These are phyloP conservation scores for Leptomonas pyrrhocoris DNA, from an alignment of 208 protist genomes.

Conservation along the genomic window DNA sequence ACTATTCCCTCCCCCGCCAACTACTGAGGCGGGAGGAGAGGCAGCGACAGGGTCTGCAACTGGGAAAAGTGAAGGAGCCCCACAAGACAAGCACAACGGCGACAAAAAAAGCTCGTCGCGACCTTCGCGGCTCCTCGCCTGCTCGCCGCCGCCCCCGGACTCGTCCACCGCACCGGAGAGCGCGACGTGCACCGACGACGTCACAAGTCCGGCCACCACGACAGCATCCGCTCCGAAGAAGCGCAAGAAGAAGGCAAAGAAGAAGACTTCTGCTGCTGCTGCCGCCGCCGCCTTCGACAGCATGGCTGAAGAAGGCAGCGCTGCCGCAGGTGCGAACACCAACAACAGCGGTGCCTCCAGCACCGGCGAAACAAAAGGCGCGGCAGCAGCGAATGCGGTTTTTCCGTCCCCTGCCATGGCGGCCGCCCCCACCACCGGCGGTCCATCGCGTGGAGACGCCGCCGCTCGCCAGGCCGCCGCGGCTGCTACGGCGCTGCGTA, in stretches of 20 bases:
- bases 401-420: not conserved
- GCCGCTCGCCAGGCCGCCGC: slow-evolving; percentile 10
- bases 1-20: too few relatives aligned
- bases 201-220: not conserved
- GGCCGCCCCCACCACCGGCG: not conserved
- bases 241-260: slow-evolving; percentile 38
- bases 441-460: slow-evolving; percentile 12
- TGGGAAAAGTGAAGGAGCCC: not conserved
- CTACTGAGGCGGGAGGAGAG: not conserved
- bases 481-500: not conserved
- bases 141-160: not conserved
- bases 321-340: not conserved
- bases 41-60: not conserved
- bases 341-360: not conserved
- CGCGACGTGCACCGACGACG: slow-evolving; percentile 6
- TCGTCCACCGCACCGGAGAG: not conserved
- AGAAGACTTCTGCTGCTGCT: slow-evolving; percentile 13
- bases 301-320: not conserved
- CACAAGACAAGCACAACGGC: not conserved
- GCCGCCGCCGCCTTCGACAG: slow-evolving; percentile 1
- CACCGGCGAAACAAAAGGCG: not conserved
- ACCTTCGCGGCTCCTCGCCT: not conserved
- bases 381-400: not conserved
- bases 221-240: slow-evolving; percentile 21
- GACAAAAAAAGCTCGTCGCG: not conserved